Base-by-base conservation (phyloP, 257 asterid genomes). In the Penstemon eatonii region DNA sequence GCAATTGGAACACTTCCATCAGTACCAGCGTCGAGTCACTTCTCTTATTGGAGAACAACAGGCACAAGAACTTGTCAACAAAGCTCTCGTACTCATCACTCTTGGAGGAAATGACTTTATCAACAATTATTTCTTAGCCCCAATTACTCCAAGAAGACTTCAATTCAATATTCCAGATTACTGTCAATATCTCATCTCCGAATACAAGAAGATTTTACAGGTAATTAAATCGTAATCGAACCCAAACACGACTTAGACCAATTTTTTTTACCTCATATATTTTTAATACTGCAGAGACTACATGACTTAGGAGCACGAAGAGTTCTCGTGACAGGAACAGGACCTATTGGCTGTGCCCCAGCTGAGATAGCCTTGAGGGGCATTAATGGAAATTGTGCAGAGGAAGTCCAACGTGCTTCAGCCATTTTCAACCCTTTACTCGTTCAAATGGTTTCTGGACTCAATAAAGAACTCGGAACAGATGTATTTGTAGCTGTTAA, bases 41-140 rank as follows among this genome's bases (percentile, higher is more conserved):
- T 72, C 83, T 2, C 40, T 85, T 6, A 81, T 88, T 47, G 97
- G 97, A 7, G 66, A 63, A 47, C 78, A 64, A 5, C 71, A 72
- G 52, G 60, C 91, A 0, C 73, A 67, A 19, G 3, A 25, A 37
- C 86, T 75, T 0, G 96, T 91, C n/a, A 86, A 81, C 57, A 65
- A 64, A 7, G 96, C 87, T 0, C 76, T 91, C 0, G 84, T 88
- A 11, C 87, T 91, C 11, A 86, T 91, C 56, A 84, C 89, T 0
- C 79, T 91, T 4, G 96, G 96, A 1, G 96, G 96, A 12, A 91
- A 91, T 43, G 97, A 91, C 73, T 91, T 56, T 65, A 92, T 91
- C 61, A 91, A 91, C 74, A 91, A 91, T 72, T 88, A 91, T 71
- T 88, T 83, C 74, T 25, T 88, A 47, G 63, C 89, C 4, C 95